Percentiles rank a stretch among this genome's conserved stretches.
These are phyloP conservation scores for Boletus sp. DNA, from an alignment of 1,284 basidiomycete genomes.

Conservation along the genomic window DNA sequence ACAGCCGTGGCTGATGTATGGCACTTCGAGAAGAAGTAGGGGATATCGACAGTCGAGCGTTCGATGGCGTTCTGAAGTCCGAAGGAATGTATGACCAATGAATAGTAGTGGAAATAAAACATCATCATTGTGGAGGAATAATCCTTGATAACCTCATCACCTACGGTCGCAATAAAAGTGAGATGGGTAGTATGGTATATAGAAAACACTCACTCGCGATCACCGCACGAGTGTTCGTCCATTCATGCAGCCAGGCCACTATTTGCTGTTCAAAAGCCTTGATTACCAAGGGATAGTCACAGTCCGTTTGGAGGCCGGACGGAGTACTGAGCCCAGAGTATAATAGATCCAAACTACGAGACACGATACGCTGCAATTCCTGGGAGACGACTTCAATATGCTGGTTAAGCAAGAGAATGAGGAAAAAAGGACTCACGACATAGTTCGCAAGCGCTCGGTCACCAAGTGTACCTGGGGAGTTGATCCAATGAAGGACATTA, in stretches of 20 bases:
- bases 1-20: constrained; percentile 74
- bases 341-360: constrained; percentile 85
- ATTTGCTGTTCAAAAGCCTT: constrained; percentile 84
- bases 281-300: constrained; percentile 83
- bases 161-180: constrained; percentile 7
- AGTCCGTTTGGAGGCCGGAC: constrained; percentile 84
- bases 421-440: constrained; percentile 48
- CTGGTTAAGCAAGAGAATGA: background rate
- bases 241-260: constrained; percentile 65
- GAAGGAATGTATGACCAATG: constrained; percentile 90
- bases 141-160: constrained; percentile 37
- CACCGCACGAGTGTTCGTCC: constrained; percentile 39
- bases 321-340: constrained; percentile 82
- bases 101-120: constrained; percentile 84
- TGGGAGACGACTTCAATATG: constrained; percentile 29
- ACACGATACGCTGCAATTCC: constrained; percentile 86
- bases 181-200: background rate
- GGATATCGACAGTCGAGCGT: constrained; percentile 67
- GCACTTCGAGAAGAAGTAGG: constrained; percentile 85
- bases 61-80: constrained; percentile 93
- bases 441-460: constrained; percentile 71
- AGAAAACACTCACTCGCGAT: constrained; percentile 17
- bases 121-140: constrained; percentile 58
- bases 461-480: constrained; percentile 58
- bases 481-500: constrained; percentile 72